Evolutionary conservation across 1,284 basidiomycete species (phyloP), one percentile per base, ranked within the genome.

Genomic region (Binderoboletus segoi): DNA sequence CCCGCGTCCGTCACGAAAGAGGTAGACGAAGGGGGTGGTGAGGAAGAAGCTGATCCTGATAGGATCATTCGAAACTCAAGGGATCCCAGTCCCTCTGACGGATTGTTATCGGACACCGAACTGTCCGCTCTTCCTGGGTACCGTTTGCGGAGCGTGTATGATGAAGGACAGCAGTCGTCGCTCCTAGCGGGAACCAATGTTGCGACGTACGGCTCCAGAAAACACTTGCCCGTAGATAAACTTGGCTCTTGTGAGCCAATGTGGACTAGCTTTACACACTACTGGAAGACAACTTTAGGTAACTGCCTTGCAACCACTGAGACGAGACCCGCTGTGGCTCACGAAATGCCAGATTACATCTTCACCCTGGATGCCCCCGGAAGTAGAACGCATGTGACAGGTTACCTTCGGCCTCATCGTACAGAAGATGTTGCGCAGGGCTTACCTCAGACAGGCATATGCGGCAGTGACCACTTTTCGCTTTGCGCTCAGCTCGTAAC

Each of bases 391-490:
- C 67, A 70, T 23, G 79, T 96, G 6, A 75, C 77, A 4, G 81
- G 84, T 21, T 74, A 95, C 15, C 81, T 94, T 20, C 73, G 82
- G 35, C 88, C 91, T 11, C 89, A 88, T 58, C 68, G 66, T 20
- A 81, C 81, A n/a, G 76, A 82, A 51, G 81, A 86, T 49, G 79
- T 97, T 11, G 80, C 79, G 8, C 80, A 81, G 11, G 95, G 94
- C 10, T 74, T 98, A 43, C 95, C 95, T n/a, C 80, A 84, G 64
- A 84, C 83, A 61, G 85, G 84, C 18, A 79, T 95, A 26, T 91
- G 88, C 62, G 91, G 91, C 12, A 94, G 91, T 65, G 95, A 98
- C 73, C 95, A 98, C 69, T 79, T 94, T 57, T 88, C 89, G 2
- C 79, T 97, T 12, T 85, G 83, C 42, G 82, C 80, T 7, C 82